These are phyloP conservation scores for Russula brevipes DNA, from an alignment of 768 basidiomycete genomes.

Conservation along the genomic window DNA sequence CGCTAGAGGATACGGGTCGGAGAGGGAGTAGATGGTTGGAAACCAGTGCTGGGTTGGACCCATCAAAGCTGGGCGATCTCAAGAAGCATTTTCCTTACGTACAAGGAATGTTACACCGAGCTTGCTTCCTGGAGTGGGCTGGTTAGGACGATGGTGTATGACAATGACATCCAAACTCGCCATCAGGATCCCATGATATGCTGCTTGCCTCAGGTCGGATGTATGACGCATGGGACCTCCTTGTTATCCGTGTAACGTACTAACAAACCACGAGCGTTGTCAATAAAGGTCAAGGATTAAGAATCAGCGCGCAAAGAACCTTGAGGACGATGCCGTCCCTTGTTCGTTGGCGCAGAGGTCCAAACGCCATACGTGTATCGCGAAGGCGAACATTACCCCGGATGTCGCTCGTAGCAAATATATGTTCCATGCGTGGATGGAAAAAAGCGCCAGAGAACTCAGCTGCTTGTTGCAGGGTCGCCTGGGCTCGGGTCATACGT, in stretches of 20 bases:
- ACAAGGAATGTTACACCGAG: conserved; percentile 67
- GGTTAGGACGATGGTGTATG: conserved; percentile 1
- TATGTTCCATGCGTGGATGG: conserved; percentile 61
- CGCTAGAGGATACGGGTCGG: conserved; percentile 66
- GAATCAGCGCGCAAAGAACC: conserved; percentile 32
- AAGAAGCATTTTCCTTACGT: conserved; percentile 26
- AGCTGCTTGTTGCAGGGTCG: conserved; percentile 45
- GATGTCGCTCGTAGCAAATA: conserved; percentile 63
- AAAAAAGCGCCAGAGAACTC: conserved; percentile 63
- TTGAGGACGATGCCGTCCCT: conserved; percentile 51
- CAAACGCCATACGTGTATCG: conserved; percentile 71
- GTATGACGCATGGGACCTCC: conserved; percentile 36
- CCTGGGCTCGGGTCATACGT: conserved; percentile 38
- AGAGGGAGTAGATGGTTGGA: conserved; percentile 65
- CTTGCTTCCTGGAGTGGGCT: conserved; percentile 44
- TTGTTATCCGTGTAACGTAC: conserved; percentile 47
- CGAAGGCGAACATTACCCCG: conserved; percentile 59
- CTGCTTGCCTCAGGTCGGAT: conserved; percentile 65
- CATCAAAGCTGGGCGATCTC: neutral
- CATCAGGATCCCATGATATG: conserved; percentile 61
- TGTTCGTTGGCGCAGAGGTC: conserved; percentile 41
- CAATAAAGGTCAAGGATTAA: conserved; percentile 18
- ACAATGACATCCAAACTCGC: conserved; percentile 33
- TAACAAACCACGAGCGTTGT: conserved; percentile 23
- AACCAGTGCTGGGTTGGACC: conserved; percentile 47